Base-by-base conservation (phyloP, 108 stramenopile genomes). In the Stephanodiscus minutulus region DNA sequence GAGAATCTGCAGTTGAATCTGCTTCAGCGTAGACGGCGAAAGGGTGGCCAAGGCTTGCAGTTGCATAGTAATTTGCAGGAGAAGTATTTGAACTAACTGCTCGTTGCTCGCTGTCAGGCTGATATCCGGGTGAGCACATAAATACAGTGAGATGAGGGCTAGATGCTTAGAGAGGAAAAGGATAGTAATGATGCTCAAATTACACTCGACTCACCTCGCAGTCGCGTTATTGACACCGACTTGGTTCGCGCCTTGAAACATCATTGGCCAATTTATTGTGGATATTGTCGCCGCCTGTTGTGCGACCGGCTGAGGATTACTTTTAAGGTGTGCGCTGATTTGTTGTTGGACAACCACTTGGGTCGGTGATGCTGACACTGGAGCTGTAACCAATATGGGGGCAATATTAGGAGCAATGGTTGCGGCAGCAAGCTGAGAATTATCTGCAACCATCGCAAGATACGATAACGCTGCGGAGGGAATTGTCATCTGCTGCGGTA, bases 361-460 rank as follows among this genome's bases (percentile, higher is more conserved):
- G 37, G 22, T 15, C 12, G 55, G 67, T n/a, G 15, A 22, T 29
- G 55, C 43, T 25, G 57, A 1, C 25, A 27, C 68, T 17, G 43
- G 28, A 27, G 46, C 41, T 61, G 46, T 29, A 22, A 44, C 48
- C 13, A 47, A 27, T 25, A 25, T 46, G 37, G 65, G 63, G 24
- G 65, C 29, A 15, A 54, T 31, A 41, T 53, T 53, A 13, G 50
- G 41, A 63, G 62, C n/a, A 22, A 36, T n/a, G 3, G 72, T 35
- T 29, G 72, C 72, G n/a, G 72, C 62, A 36, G 62, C 62, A 55
- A 72, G 50, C 20, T 72, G 62, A 0, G 72, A 61, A 64, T 72
- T 72, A 24, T 44, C 28, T 20, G 72, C 72, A 36, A 72, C 50
- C n/a, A 53, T 65, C n/a, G 43, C 25, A n/a, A 47, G 41, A 47